phyloP scores from a whole-genome alignment of 345 rosid genomes.

The Raphanus raphanistrum region DNA sequence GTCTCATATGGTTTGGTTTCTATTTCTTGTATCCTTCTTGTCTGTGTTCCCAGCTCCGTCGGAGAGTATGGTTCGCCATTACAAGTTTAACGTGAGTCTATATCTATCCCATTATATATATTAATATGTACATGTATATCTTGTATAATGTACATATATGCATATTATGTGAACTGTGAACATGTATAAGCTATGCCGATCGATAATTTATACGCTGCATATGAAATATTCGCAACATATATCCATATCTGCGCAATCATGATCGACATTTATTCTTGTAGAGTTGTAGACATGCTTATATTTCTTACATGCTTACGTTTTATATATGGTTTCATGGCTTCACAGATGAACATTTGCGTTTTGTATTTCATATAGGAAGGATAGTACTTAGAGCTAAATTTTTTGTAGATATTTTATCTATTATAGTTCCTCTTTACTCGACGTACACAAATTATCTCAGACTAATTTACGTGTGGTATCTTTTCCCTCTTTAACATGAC shows the following conservation, averaged over 20 bases:
- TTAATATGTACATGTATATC: not conserved
- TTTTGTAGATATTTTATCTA: not conserved
- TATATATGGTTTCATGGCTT: not conserved
- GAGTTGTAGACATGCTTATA: not conserved
- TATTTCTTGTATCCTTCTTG: constrained; percentile 42
- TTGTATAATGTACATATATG: not conserved
- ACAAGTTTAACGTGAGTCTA: constrained; percentile 68
- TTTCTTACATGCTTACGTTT: not conserved
- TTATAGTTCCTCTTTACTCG: not conserved
- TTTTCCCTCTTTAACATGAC: not conserved
- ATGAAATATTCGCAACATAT: not conserved
- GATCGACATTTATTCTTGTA: not conserved
- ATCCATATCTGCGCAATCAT: not conserved
- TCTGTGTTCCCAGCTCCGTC: constrained; percentile 51
- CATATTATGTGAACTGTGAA: not conserved
- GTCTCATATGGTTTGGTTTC: constrained; percentile 37
- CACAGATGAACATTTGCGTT: not conserved
- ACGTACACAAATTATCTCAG: not conserved
- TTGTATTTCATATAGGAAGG: constrained; percentile 8
- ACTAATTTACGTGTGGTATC: not conserved
- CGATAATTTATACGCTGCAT: not conserved
- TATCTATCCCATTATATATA: not conserved
- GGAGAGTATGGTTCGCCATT: constrained; percentile 58
- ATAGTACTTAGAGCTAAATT: not conserved
- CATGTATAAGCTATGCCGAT: not conserved